phyloP scores from a whole-genome alignment of 768 basidiomycete genomes.

The Kwoniella pini region DNA sequence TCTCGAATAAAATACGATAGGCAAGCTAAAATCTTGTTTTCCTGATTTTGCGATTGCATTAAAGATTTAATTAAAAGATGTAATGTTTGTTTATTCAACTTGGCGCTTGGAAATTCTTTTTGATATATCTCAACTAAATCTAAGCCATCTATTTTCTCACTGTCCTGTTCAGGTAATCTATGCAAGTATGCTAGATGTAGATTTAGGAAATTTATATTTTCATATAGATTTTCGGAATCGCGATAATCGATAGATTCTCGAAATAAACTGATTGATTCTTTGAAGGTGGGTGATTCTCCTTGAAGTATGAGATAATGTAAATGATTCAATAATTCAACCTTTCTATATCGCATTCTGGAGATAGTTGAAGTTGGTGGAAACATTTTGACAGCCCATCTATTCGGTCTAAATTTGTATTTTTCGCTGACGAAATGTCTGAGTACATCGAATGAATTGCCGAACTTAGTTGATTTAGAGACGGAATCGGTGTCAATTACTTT shows the following conservation, averaged over 20 bases:
- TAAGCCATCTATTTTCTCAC: slow-evolving; percentile 1
- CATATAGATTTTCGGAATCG: background rate
- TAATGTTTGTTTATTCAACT: slow-evolving; percentile 6
- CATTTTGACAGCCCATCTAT: slow-evolving; percentile 17
- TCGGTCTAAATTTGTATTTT: slow-evolving; percentile 6
- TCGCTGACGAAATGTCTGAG: background rate
- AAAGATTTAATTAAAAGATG: slow-evolving; percentile 5
- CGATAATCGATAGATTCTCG: background rate
- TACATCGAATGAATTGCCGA: no score
- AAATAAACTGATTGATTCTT: slow-evolving; percentile 5
- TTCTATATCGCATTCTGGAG: slow-evolving; percentile 1
- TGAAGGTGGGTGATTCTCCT: slow-evolving; percentile 1
- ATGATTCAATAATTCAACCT: background rate
- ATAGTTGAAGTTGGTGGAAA: slow-evolving; percentile 7
- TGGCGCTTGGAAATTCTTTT: background rate
- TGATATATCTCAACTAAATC: slow-evolving; percentile 8
- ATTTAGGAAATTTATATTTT: slow-evolving; percentile 1
- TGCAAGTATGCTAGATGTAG: slow-evolving; percentile 8
- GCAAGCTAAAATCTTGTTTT: slow-evolving; percentile 5
- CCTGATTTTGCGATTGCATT: background rate
- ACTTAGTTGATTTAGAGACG: no score
- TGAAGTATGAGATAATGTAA: slow-evolving; percentile 14
- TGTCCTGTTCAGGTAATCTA: background rate
- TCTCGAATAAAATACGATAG: slow-evolving; percentile 10
- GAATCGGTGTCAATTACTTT: no score